These are phyloP conservation scores for Arthrobotrys pseudoclavata DNA, from an alignment of 2,329 filamentous ascomycete species.

Conservation along the genomic window DNA sequence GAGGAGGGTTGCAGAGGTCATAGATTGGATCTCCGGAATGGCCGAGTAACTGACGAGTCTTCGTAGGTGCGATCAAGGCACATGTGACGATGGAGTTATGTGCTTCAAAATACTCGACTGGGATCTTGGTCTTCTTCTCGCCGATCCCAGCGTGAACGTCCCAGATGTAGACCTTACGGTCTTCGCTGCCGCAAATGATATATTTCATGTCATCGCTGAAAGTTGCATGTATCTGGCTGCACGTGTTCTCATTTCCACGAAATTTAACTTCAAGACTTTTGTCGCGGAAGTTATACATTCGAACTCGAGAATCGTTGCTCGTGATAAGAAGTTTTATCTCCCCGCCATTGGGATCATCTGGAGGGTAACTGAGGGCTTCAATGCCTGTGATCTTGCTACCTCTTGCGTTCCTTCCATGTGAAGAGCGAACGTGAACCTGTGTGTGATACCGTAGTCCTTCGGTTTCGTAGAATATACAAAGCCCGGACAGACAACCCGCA, in stretches of 20 bases:
- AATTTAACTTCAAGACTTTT: slow-evolving; percentile 90
- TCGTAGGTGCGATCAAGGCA: slow-evolving; percentile 85
- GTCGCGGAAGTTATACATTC: slow-evolving; percentile 88
- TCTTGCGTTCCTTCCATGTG: slow-evolving; percentile 91
- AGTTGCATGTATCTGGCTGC: slow-evolving; percentile 88
- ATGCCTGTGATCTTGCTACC: slow-evolving; percentile 98
- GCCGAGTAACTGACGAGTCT: slow-evolving; percentile 81
- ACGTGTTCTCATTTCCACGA: slow-evolving; percentile 88
- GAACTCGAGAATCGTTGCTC: slow-evolving; percentile 92
- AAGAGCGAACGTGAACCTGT: slow-evolving; percentile 93
- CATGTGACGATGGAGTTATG: slow-evolving; percentile 89
- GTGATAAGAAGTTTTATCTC: slow-evolving; percentile 89
- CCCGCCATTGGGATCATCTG: slow-evolving; percentile 70
- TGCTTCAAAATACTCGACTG: slow-evolving; percentile 90
- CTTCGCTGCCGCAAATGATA: slow-evolving; percentile 93
- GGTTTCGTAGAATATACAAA: slow-evolving; percentile 92
- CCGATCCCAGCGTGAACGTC: slow-evolving; percentile 73
- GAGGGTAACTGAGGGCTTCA: slow-evolving; percentile 76
- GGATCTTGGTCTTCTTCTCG: slow-evolving; percentile 80
- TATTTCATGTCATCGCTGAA: slow-evolving; percentile 90
- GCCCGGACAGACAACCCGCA: slow-evolving; percentile 85
- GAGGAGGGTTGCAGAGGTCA: slow-evolving; percentile 94
- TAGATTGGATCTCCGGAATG: slow-evolving; percentile 92
- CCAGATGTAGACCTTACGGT: slow-evolving; percentile 92
- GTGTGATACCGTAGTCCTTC: slow-evolving; percentile 86